Evolutionary conservation across 2,329 filamentous ascomycete genomes (phyloP).

Genomic region (Ploettnerulaceae sp.): DNA sequence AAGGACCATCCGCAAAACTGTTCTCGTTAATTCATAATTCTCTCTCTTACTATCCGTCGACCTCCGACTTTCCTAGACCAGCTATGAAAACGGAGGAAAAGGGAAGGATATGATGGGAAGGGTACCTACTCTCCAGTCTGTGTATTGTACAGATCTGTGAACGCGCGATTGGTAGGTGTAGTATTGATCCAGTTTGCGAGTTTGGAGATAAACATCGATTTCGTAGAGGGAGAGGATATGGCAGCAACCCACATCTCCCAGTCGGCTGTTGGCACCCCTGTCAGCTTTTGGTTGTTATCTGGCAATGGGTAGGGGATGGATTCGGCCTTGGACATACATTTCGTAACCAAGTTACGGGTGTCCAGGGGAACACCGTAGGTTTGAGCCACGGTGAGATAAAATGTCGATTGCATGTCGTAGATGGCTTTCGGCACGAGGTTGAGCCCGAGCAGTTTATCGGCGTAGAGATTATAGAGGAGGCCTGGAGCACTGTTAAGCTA

Average conservation of each 20-base stretch:
- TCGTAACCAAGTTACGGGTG: conserved; percentile 74
- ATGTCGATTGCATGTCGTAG: conserved; percentile 72
- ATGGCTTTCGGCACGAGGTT: conserved; percentile 68
- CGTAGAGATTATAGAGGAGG: conserved; percentile 75
- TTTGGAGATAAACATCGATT: conserved; percentile 60
- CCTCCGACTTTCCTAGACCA: not conserved
- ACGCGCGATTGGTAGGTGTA: conserved; percentile 64
- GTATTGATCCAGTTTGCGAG: conserved; percentile 72
- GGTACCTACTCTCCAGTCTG: conserved; percentile 59
- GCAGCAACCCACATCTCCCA: conserved; percentile 86
- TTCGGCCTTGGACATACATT: conserved; percentile 42
- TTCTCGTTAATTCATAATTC: not conserved
- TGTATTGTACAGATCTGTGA: conserved; percentile 76
- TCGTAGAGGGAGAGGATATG: conserved; percentile 57
- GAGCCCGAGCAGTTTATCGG: conserved; percentile 73
- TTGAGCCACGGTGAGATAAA: conserved; percentile 68
- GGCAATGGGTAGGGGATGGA: not conserved
- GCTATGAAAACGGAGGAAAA: not conserved
- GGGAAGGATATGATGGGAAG: not conserved
- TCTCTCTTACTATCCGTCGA: not conserved
- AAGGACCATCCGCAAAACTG: conserved; percentile 36
- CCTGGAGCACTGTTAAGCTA: conserved; percentile 8
- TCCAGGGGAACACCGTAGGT: conserved; percentile 80
- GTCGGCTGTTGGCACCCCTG: conserved; percentile 41
- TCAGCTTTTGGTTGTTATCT: not conserved